These are phyloP conservation scores for Monosporascus sp. DNA, from an alignment of 2,329 filamentous ascomycete species.

Conservation along the genomic window DNA sequence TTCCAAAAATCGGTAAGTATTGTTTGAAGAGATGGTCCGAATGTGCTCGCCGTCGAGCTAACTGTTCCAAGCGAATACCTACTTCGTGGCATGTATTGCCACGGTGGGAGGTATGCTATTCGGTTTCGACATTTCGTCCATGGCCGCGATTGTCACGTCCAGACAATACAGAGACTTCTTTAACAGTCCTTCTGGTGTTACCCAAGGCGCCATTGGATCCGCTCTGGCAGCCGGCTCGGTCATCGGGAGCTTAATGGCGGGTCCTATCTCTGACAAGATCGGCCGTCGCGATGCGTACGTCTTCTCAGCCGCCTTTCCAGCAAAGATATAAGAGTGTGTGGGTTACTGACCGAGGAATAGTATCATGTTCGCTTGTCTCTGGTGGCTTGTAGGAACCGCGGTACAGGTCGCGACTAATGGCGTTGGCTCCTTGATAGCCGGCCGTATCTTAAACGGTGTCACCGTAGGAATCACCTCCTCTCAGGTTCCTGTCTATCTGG, in stretches of 20 bases:
- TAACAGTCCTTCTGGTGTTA: conserved; percentile 37
- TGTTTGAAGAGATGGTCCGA: not conserved
- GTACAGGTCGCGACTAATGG: conserved; percentile 56
- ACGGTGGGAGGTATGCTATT: conserved; percentile 33
- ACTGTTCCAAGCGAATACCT: conserved; percentile 21
- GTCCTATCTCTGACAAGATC: conserved; percentile 43
- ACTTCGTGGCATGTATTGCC: conserved; percentile 26
- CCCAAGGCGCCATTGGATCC: conserved; percentile 48
- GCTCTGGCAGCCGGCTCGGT: conserved; percentile 48
- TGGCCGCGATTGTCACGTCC: conserved; percentile 52
- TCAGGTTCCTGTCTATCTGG: conserved; percentile 64
- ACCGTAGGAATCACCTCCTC: conserved; percentile 63
- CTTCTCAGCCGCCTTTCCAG: no score
- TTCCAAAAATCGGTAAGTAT: conserved; percentile 25
- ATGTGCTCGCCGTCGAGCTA: conserved; percentile 1
- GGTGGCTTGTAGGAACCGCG: conserved; percentile 53
- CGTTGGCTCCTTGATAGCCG: conserved; percentile 48
- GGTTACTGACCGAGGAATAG: conserved; percentile 13
- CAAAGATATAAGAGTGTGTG: conserved; percentile 2
- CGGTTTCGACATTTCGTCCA: conserved; percentile 54
- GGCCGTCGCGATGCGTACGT: conserved; percentile 36
- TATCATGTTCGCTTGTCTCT: conserved; percentile 40
- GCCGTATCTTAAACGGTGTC: conserved; percentile 58
- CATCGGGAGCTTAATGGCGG: conserved; percentile 42
- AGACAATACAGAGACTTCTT: conserved; percentile 49